Base-by-base conservation (phyloP, 2,329 filamentous ascomycete genomes). In the Apiospora hydei region DNA sequence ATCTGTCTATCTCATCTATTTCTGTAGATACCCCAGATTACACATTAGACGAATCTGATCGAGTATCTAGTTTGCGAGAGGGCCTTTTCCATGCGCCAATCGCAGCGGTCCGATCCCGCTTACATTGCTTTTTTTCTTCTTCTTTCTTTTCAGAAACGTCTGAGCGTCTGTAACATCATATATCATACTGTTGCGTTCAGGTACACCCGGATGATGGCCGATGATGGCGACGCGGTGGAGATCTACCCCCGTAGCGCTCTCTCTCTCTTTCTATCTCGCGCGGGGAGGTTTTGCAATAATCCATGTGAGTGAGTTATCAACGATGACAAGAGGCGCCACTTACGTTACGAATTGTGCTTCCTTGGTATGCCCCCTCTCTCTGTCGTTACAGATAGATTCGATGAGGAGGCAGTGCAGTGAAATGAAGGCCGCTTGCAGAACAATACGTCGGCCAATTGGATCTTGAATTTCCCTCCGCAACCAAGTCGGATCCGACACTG, bases 361-460 rank as follows among this genome's bases (percentile, higher is more conserved):
- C 24, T 38, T 38, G 34, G 34, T 30, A 53, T 6, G 3, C 14
- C 16, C 16, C 14, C 16, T 7, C 53, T 13, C 53, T 21, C 30
- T 61, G 16, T 30, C 30, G 53, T 61, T 38, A 61, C 53, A 61
- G 16, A 61, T 61, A 38, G 18, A 61, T 30, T 61, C 34, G 53
- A 30, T 4, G 0, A 11, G 53, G 30, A 18, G 53, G 53, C 53
- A 61, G 53, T 61, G 53, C 53, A 61, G 11, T 14, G 14, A 53
- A 38, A 18, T 30, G 34, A 61, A 30, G 18, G 8, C 30, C 2
- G 4, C 26, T 30, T 7, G 53, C 11, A 34, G 16, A 38, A 38
- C 30, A 26, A 14, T 3, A 61, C 49, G n/a, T 13, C 24, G 49
- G n/a, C 49, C 49, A 10, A 14, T 26, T 24, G 47, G 7, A 53